Conservation (phyloP, 106 monocot genomes). For the Platanthera guangdongensis region DNA sequence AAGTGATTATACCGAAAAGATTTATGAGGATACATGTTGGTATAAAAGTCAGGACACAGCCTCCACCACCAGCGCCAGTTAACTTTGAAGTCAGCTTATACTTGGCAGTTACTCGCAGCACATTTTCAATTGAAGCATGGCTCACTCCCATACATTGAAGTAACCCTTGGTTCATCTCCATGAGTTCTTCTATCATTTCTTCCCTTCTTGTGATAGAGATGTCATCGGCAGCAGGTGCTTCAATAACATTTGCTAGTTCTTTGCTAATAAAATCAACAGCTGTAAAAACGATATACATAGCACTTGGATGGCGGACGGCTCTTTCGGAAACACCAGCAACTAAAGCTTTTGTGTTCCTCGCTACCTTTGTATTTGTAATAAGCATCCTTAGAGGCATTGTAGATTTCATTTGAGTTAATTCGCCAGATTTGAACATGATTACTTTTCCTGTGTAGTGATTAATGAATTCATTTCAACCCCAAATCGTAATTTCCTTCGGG, state of each 20-base stretch:
- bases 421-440: conserved; percentile 67
- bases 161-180: conserved; percentile 96
- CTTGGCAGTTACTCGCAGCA: conserved; percentile 62
- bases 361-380: conserved; percentile 85
- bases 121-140: conserved; percentile 81
- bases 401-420: conserved; percentile 48
- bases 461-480: background rate
- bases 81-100: conserved; percentile 80
- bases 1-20: background rate
- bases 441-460: conserved; percentile 41
- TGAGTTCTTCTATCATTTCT: conserved; percentile 67
- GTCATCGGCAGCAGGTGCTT: conserved; percentile 47
- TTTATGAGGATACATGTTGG: conserved; percentile 61
- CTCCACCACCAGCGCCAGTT: conserved; percentile 96
- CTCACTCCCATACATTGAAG: conserved; percentile 91
- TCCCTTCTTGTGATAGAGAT: conserved; percentile 55
- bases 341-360: conserved; percentile 80
- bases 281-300: conserved; percentile 70
- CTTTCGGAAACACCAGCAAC: conserved; percentile 76
- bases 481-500: background rate
- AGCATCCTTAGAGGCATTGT: conserved; percentile 70
- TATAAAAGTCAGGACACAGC: conserved; percentile 83
- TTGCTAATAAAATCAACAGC: conserved; percentile 79
- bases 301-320: conserved; percentile 57
- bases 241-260: conserved; percentile 48